A percentile compares a stretch with the other conserved stretches of the same genome.
phyloP scores from a whole-genome alignment of 2,329 filamentous ascomycete species.

The Cladosporium sp. region DNA sequence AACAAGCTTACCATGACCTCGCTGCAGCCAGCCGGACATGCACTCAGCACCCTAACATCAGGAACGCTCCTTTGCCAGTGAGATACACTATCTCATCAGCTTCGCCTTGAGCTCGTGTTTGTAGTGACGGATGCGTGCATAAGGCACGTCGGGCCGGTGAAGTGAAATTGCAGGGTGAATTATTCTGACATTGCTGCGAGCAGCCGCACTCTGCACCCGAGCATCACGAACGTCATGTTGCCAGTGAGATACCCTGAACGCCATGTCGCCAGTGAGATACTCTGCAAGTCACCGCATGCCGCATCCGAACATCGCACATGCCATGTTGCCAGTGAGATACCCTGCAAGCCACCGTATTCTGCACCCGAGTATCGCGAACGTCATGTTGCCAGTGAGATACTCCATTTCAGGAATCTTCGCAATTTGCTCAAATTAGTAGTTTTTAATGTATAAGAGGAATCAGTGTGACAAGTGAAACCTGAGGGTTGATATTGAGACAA shows the following conservation, averaged over 20 bases:
- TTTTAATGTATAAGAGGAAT: no score
- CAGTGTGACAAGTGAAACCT: background rate
- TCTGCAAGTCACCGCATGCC: background rate
- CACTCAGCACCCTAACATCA: background rate
- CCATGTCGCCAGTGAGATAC: background rate
- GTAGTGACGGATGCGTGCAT: background rate
- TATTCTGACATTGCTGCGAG: background rate
- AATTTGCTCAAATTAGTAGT: background rate
- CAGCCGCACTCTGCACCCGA: background rate
- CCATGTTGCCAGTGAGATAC: no score
- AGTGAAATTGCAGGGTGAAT: background rate
- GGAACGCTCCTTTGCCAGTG: background rate
- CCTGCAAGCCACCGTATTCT: background rate
- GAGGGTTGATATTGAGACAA: background rate
- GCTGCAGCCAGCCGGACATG: background rate
- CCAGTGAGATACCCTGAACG: background rate
- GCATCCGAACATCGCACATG: background rate
- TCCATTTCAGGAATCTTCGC: background rate
- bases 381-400: background rate
- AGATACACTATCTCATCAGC: background rate
- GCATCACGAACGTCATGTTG: background rate
- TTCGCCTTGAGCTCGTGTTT: background rate
- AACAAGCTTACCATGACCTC: conserved; percentile 11
- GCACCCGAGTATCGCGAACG: background rate
- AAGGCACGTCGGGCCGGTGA: background rate